Conservation (phyloP, 306 rosid species). For the Acacia confusa region DNA sequence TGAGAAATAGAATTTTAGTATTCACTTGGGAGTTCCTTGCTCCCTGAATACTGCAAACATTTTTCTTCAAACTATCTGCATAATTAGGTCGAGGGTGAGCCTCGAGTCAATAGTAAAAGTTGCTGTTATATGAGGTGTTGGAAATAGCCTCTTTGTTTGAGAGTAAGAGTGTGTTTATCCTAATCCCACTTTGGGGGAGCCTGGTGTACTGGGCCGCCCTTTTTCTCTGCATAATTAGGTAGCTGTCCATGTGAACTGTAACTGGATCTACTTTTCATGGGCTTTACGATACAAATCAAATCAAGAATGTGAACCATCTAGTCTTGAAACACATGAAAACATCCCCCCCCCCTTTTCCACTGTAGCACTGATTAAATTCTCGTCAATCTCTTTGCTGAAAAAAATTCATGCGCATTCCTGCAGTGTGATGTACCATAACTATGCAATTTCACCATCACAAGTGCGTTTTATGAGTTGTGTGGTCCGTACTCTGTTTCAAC, state of each 20-base stretch:
- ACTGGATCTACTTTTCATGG: background rate
- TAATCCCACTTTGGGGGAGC: too few species aligned
- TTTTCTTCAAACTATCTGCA: background rate
- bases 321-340: background rate
- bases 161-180: too few species aligned
- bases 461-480: background rate
- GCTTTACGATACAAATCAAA: background rate
- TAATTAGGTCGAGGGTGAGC: background rate
- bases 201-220: too few species aligned
- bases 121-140: too few species aligned
- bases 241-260: slow-evolving; percentile 11
- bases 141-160: too few species aligned
- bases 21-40: background rate
- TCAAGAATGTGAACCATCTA: background rate
- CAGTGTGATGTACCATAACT: background rate
- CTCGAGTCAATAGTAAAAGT: too few species aligned
- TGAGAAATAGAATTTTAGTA: background rate
- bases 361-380: background rate
- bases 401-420: background rate
- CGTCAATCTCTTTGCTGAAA: background rate
- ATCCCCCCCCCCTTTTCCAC: background rate
- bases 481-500: background rate
- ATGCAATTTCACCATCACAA: background rate
- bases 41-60: background rate
- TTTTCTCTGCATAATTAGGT: too few species aligned